Percentiles rank a stretch among this genome's conserved stretches.
These are phyloP conservation scores for Afroboletus lepidellus DNA, from an alignment of 1,284 basidiomycete species.

Conservation along the genomic window DNA sequence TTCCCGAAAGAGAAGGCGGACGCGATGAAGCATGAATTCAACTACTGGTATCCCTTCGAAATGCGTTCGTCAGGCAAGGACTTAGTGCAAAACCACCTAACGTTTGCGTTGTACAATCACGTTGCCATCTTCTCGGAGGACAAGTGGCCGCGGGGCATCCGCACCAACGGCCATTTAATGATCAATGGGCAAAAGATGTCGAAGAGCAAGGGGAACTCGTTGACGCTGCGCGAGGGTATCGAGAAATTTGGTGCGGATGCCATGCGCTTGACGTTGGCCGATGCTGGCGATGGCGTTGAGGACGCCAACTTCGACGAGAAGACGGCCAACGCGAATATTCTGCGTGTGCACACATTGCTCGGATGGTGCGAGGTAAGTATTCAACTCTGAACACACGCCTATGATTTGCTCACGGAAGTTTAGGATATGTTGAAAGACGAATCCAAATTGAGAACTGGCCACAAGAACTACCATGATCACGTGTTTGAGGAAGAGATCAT, in stretches of 20 bases:
- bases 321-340: slow-evolving; percentile 96
- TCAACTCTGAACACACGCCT: too few species aligned
- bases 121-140: slow-evolving; percentile 92
- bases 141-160: slow-evolving; percentile 91
- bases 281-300: slow-evolving; percentile 96
- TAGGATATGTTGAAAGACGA: slow-evolving; percentile 77
- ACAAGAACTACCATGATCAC: slow-evolving; percentile 73
- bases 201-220: slow-evolving; percentile 91
- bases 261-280: slow-evolving; percentile 88
- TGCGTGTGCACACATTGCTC: slow-evolving; percentile 90
- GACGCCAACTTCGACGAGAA: slow-evolving; percentile 99
- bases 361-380: slow-evolving; percentile 84
- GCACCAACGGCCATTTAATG: slow-evolving; percentile 96
- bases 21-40: slow-evolving; percentile 86
- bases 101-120: slow-evolving; percentile 95
- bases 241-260: slow-evolving; percentile 93
- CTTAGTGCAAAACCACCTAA: slow-evolving; percentile 94
- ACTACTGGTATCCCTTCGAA: slow-evolving; percentile 99
- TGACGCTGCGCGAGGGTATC: slow-evolving; percentile 77
- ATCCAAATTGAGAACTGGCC: slow-evolving; percentile 70
- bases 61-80: slow-evolving; percentile 99
- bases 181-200: slow-evolving; percentile 99
- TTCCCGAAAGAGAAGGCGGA: slow-evolving; percentile 80
- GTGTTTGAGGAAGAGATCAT: slow-evolving; percentile 94
- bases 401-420: slow-evolving; percentile 6